Evolutionary conservation across 2,329 filamentous ascomycete species (phyloP).

Genomic region (Orbilia oligospora): DNA sequence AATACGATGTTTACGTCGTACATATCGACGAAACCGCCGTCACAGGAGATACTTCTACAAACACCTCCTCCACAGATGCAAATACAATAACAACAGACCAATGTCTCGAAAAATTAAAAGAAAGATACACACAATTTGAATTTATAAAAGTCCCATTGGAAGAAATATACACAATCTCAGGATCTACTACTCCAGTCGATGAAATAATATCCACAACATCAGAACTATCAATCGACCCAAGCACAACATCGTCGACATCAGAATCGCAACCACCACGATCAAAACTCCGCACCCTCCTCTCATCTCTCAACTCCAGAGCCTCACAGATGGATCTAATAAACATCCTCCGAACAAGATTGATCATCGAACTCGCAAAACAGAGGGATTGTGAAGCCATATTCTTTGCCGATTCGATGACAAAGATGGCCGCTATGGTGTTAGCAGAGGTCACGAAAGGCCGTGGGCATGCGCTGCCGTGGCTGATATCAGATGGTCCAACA

Average conservation of each 20-base stretch:
- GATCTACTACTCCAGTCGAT: constrained; percentile 65
- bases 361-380: constrained; percentile 76
- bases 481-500: constrained; percentile 80
- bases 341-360: constrained; percentile 79
- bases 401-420: constrained; percentile 88
- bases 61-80: too few species aligned
- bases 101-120: constrained; percentile 70
- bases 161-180: constrained; percentile 71
- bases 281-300: constrained; percentile 73
- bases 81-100: constrained; percentile 52
- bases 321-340: constrained; percentile 81
- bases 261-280: constrained; percentile 64
- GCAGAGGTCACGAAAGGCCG: constrained; percentile 91
- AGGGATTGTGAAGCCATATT: constrained; percentile 79
- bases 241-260: background rate
- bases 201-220: constrained; percentile 21
- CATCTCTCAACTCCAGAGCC: constrained; percentile 78
- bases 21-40: constrained; percentile 69
- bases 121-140: constrained; percentile 75
- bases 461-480: constrained; percentile 85
- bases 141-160: constrained; percentile 78
- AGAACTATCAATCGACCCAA: constrained; percentile 15
- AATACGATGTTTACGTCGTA: constrained; percentile 77
- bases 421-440: constrained; percentile 86
- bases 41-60: background rate